These are phyloP conservation scores for Ramularia collo-cygni DNA, from an alignment of 2,329 filamentous ascomycete genomes.

Conservation along the genomic window DNA sequence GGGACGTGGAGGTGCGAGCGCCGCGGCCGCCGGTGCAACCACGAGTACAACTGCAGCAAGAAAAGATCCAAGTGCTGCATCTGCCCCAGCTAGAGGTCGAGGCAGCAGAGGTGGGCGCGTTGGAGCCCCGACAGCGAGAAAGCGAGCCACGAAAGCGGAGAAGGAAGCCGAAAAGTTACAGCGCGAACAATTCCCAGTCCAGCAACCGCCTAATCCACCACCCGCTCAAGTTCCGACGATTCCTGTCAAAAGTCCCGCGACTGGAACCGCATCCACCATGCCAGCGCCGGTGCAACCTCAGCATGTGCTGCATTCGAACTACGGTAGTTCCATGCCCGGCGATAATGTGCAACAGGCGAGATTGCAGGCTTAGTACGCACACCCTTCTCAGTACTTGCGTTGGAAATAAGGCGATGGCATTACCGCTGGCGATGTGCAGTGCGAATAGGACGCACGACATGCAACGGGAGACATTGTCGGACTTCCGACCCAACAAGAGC, in stretches of 20 bases:
- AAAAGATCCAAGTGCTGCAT: slow-evolving; percentile 10
- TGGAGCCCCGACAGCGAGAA: slow-evolving; percentile 51
- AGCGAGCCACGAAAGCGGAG: not conserved
- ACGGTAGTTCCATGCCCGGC: too few species aligned
- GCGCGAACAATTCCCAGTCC: slow-evolving; percentile 43
- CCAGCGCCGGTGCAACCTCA: too few species aligned
- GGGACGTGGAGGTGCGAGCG: slow-evolving; percentile 44
- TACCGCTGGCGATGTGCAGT: too few species aligned
- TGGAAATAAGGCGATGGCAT: too few species aligned
- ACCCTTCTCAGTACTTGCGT: too few species aligned
- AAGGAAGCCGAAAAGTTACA: slow-evolving; percentile 53
- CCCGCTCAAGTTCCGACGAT: not conserved
- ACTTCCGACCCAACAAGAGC: too few species aligned
- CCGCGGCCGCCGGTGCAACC: slow-evolving; percentile 28
- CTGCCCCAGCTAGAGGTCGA: slow-evolving; percentile 33
- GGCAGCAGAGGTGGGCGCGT: slow-evolving; percentile 61
- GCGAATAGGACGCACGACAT: too few species aligned
- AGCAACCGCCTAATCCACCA: not conserved
- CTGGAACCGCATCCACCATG: too few species aligned
- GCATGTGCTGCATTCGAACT: too few species aligned
- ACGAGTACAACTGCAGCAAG: not conserved
- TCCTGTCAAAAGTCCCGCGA: not conserved
- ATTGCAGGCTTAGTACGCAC: too few species aligned
- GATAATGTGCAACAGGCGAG: too few species aligned
- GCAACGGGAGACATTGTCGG: too few species aligned